phyloP scores from a whole-genome alignment of 2,329 filamentous ascomycete species.

The Magnaporthiopsis incrustans region DNA sequence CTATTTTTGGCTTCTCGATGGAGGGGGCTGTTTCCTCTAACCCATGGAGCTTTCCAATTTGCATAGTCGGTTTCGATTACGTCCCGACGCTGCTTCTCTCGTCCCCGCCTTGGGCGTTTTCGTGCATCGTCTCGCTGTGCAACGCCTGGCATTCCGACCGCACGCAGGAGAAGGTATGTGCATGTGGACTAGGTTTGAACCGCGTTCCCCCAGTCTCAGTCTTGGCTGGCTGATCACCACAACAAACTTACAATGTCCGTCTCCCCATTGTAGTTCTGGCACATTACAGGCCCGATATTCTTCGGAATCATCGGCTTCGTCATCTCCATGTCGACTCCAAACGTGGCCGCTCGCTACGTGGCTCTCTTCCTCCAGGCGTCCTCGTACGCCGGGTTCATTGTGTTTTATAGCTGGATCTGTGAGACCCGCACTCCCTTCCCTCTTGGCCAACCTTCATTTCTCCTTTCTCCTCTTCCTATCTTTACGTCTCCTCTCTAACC shows the following conservation, averaged over 20 bases:
- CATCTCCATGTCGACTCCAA: slow-evolving; percentile 50
- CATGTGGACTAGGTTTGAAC: not conserved
- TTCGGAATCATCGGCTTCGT: slow-evolving; percentile 49
- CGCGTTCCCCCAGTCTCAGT: not conserved
- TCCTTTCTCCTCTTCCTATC: too few species aligned
- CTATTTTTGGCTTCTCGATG: too few species aligned
- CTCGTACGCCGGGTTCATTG: slow-evolving; percentile 44
- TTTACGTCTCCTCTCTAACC: slow-evolving; percentile 51
- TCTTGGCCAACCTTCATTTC: too few species aligned
- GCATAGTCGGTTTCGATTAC: slow-evolving; percentile 41
- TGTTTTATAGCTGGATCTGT: slow-evolving; percentile 25
- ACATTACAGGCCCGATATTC: slow-evolving; percentile 44
- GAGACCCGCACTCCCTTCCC: not conserved
- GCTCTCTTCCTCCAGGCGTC: slow-evolving; percentile 51
- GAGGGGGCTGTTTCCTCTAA: too few species aligned
- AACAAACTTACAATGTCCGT: not conserved
- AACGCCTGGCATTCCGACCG: slow-evolving; percentile 46
- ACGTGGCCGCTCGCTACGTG: slow-evolving; percentile 48
- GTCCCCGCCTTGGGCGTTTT: slow-evolving; percentile 48
- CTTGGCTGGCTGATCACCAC: not conserved
- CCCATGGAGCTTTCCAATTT: slow-evolving; percentile 8
- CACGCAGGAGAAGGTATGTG: slow-evolving; percentile 32
- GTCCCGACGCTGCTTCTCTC: slow-evolving; percentile 46
- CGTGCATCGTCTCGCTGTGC: slow-evolving; percentile 44
- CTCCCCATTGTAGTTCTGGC: slow-evolving; percentile 40